Evolutionary conservation across 805 yeast genomes (phyloP), one percentile per base, ranked within the genome.

Genomic region (Clavispora asparagi): DNA sequence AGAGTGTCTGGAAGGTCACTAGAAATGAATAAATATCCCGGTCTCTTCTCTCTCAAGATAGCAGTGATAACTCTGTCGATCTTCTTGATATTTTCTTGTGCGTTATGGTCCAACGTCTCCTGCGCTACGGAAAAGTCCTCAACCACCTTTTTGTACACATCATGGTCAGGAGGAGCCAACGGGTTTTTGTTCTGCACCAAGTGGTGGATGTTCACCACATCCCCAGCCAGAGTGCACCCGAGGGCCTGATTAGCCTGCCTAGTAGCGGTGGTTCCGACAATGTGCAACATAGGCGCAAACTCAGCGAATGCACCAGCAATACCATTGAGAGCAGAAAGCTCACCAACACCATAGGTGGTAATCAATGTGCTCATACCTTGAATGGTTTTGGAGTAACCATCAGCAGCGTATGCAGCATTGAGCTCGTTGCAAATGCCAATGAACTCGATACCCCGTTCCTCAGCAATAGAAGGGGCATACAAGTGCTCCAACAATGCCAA

Each of bases 311-410:
- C 79, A 42, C 96, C 96, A 29, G 89, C 74, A 45, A 87, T 69
- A 41, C 95, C 96, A 65, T 88, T 88, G 50, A 88, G 59, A 2
- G 95, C 95, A 48, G 89, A 81, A 51, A 88, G 73, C 62, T 89
- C 96, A 47, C 97, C 97, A 14, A 89, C 97, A 42, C 96, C 97
- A 64, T 74, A 87, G 4, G 97, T 89, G 43, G 91, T 82, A 43
- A 74, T 65, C 52, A 74, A 63, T 17, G 82, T 89, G 44, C 89
- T 87, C 48, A 68, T 54, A 5, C 74, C 70, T 7, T 86, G 76
- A n/a, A 79, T 76, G 41, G 74, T 71, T 27, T 82, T 73, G 16
- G 94, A 81, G 58, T 87, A 91, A 6, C 97, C 97, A 63, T 91
- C 97, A 7, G 92, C 91, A 6, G 94, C 82, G 61, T 91, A 90